Conservation (phyloP, 345 rosid species). For the Raphanus sativus region DNA sequence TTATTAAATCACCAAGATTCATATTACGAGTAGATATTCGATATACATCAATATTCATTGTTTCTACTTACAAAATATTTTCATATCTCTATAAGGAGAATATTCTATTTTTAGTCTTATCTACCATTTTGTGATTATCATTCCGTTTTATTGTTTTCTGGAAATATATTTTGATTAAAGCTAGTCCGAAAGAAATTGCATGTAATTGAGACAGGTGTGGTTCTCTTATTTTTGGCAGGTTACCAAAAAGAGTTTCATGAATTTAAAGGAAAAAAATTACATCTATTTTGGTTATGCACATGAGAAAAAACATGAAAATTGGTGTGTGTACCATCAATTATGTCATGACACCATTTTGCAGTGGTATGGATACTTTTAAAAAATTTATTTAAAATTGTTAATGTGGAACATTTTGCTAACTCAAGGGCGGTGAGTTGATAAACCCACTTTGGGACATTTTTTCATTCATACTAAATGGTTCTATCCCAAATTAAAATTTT, state of each 20-base stretch:
- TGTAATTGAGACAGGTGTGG: not conserved
- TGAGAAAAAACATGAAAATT: not conserved
- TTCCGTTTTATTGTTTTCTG: no score
- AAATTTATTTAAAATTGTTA: not conserved
- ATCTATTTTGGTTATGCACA: not conserved
- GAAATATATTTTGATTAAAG: not conserved
- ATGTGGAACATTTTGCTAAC: no score
- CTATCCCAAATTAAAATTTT: not conserved
- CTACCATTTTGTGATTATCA: slow-evolving; percentile 12
- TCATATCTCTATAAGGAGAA: not conserved
- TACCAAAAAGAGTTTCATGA: not conserved
- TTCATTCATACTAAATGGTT: not conserved
- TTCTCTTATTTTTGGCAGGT: slow-evolving; percentile 7
- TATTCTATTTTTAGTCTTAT: not conserved
- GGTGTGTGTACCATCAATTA: not conserved
- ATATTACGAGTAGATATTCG: not conserved
- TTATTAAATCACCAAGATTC: not conserved
- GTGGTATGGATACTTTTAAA: not conserved
- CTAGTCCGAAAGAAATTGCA: not conserved
- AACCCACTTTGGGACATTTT: no score
- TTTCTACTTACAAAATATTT: not conserved
- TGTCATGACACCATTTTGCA: not conserved
- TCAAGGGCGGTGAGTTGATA: no score
- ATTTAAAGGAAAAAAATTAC: not conserved
- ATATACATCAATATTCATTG: not conserved